A percentile compares a stretch with the other conserved stretches of the same genome.
Conservation (phyloP, 163 green algal species). For the Scenedesmus sp. region DNA sequence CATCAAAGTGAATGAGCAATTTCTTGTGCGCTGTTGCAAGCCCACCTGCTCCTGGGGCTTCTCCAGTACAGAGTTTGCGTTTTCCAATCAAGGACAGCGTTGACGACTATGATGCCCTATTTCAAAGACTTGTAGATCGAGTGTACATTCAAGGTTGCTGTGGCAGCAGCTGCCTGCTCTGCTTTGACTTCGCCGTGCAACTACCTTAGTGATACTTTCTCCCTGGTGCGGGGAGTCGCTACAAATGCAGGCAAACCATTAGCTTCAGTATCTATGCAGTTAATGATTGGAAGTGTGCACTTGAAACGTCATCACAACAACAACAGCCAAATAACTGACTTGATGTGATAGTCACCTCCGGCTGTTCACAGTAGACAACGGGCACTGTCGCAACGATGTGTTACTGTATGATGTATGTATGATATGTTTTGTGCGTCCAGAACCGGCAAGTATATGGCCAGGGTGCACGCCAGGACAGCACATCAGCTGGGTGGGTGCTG, state of each 20-base stretch:
- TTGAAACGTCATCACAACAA: not conserved
- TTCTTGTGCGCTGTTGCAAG: not conserved
- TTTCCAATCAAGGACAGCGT: not conserved
- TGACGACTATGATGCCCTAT: not conserved
- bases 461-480: too few relatives aligned
- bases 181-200: not conserved
- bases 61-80: not conserved
- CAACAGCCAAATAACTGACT: constrained; percentile 8
- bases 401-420: too few relatives aligned
- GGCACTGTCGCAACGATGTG: too few relatives aligned
- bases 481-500: too few relatives aligned
- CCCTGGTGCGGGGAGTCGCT: not conserved
- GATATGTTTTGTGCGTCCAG: too few relatives aligned
- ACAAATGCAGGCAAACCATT: not conserved
- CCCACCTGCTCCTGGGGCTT: not conserved
- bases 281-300: too few relatives aligned
- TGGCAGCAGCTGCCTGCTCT: not conserved
- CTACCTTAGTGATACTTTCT: not conserved
- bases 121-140: not conserved
- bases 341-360: too few relatives aligned
- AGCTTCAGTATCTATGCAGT: not conserved
- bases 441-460: too few relatives aligned
- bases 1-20: not conserved
- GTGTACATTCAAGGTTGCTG: not conserved
- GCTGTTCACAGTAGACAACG: too few relatives aligned